Evolutionary conservation across 169 alveolate genomes (phyloP).

Genomic region (Cryptosporidium ubiquitum): DNA sequence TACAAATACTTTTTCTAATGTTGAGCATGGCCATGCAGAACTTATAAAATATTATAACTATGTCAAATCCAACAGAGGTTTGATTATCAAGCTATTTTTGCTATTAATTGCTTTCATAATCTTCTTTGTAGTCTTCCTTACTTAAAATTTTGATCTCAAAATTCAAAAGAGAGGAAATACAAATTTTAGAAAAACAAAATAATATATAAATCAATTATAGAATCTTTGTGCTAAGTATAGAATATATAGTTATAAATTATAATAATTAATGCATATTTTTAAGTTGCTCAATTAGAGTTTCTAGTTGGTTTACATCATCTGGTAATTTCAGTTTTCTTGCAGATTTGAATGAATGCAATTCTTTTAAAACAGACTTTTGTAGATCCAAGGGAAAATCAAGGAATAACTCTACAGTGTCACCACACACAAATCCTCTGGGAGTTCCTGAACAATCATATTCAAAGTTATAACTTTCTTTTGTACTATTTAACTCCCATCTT

Average conservation of each 20-base stretch:
- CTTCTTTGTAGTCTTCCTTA: slow-evolving; percentile 73
- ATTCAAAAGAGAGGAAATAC: background rate
- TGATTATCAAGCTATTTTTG: slow-evolving; percentile 74
- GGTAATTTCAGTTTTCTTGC: slow-evolving; percentile 19
- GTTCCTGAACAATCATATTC: slow-evolving; percentile 68
- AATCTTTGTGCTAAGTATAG: background rate
- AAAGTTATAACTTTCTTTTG: slow-evolving; percentile 35
- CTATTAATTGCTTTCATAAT: slow-evolving; percentile 72
- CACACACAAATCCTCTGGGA: slow-evolving; percentile 62
- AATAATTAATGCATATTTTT: slow-evolving; percentile 61
- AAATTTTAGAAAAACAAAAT: background rate
- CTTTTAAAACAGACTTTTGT: slow-evolving; percentile 22
- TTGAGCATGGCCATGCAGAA: slow-evolving; percentile 76
- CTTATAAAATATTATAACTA: slow-evolving; percentile 74
- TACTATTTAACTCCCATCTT: slow-evolving; percentile 37
- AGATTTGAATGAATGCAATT: background rate
- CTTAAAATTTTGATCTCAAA: background rate
- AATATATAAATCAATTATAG: slow-evolving; percentile 4
- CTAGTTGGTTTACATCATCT: slow-evolving; percentile 17
- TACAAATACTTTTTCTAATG: slow-evolving; percentile 40
- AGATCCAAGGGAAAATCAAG: slow-evolving; percentile 32
- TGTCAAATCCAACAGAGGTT: slow-evolving; percentile 76
- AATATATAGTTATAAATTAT: background rate
- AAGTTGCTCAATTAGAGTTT: slow-evolving; percentile 47
- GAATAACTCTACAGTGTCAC: slow-evolving; percentile 42